Percentiles rank a stretch among this genome's conserved stretches.
These are phyloP conservation scores for Neopestalotiopsis sp. DNA, from an alignment of 2,329 filamentous ascomycete genomes.

Conservation along the genomic window DNA sequence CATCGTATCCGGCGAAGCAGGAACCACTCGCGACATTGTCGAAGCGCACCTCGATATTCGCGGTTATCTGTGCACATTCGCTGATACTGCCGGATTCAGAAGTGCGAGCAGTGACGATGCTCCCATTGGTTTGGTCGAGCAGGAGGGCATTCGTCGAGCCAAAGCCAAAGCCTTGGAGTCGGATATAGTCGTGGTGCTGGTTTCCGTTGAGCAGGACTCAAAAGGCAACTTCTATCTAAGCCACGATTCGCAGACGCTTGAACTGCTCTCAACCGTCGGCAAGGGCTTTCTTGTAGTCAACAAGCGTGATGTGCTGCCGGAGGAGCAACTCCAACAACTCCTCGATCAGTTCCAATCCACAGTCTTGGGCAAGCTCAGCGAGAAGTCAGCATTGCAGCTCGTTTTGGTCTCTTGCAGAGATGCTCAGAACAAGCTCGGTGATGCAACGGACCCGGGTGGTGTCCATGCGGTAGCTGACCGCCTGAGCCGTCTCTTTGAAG, in stretches of 20 bases:
- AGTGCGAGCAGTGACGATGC: constrained; percentile 39
- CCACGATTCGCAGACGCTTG: constrained; percentile 61
- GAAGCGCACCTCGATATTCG: constrained; percentile 89
- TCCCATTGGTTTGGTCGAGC: constrained; percentile 75
- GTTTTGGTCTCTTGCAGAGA: constrained; percentile 77
- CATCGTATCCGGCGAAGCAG: constrained; percentile 91
- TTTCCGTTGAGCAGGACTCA: constrained; percentile 67
- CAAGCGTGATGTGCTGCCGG: constrained; percentile 60
- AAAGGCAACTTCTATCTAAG: constrained; percentile 48
- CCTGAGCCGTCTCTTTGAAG: constrained; percentile 71
- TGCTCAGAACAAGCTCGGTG: constrained; percentile 42
- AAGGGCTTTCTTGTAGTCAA: constrained; percentile 63
- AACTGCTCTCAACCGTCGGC: constrained; percentile 48
- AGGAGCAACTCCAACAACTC: constrained; percentile 42
- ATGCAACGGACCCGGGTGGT: constrained; percentile 50
- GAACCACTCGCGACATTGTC: constrained; percentile 92
- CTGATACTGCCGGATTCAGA: constrained; percentile 90
- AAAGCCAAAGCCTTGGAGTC: constrained; percentile 81
- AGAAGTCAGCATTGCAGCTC: constrained; percentile 43
- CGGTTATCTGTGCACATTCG: constrained; percentile 91
- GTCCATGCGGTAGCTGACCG: constrained; percentile 72
- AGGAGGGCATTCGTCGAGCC: constrained; percentile 89
- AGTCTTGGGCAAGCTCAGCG: constrained; percentile 46
- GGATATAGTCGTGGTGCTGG: constrained; percentile 83
- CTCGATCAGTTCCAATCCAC: constrained; percentile 44